Evolutionary conservation across 1,139 yeast genomes (phyloP).

Genomic region (Hemisphaericaspora xylanilytica): DNA sequence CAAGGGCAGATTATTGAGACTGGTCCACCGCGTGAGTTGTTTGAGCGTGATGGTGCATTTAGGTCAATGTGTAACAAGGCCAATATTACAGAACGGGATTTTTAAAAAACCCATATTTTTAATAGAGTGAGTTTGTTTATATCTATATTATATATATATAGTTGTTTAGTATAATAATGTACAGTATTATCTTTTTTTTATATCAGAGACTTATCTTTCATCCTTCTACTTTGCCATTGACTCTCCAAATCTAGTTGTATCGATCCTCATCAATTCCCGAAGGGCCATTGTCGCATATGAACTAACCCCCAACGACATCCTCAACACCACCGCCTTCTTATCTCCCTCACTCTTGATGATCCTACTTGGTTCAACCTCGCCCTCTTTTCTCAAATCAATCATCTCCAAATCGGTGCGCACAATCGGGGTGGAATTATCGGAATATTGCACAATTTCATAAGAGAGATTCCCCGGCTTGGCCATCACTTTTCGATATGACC

Average conservation of each 20-base stretch:
- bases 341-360: conserved; percentile 37
- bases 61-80: conserved; percentile 63
- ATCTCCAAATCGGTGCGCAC: conserved; percentile 82
- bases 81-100: conserved; percentile 35
- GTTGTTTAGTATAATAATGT: too few species aligned
- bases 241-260: conserved; percentile 57
- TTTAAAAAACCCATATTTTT: too few species aligned
- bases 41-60: conserved; percentile 26
- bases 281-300: conserved; percentile 98
- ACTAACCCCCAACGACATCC: conserved; percentile 77
- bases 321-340: conserved; percentile 69
- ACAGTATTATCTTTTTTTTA: too few species aligned
- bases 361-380: conserved; percentile 16
- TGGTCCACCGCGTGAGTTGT: conserved; percentile 47
- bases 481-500: conserved; percentile 80
- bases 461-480: conserved; percentile 65
- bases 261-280: conserved; percentile 84
- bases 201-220: too few species aligned
- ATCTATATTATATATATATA: not conserved
- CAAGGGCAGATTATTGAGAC: conserved; percentile 59
- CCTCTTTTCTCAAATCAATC: conserved; percentile 42
- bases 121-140: too few species aligned
- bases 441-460: conserved; percentile 62
- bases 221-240: conserved; percentile 6
- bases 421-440: conserved; percentile 62